These are phyloP conservation scores for Penicillium vulpinum DNA, from an alignment of 2,329 filamentous ascomycete species.

Conservation along the genomic window DNA sequence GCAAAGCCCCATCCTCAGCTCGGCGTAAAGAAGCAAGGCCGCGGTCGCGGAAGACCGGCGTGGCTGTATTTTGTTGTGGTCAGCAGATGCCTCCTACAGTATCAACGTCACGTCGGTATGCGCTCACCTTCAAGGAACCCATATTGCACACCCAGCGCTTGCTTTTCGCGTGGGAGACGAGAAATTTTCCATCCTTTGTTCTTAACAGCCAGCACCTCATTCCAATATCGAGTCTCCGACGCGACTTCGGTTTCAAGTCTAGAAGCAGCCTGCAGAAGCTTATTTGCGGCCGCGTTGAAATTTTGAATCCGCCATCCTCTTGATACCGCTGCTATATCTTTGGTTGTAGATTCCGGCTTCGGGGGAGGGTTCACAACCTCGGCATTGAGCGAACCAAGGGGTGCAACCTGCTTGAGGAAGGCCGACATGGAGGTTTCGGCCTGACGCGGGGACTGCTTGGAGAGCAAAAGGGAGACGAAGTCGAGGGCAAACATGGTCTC, in stretches of 20 bases:
- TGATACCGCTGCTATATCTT: conserved; percentile 56
- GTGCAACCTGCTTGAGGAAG: conserved; percentile 67
- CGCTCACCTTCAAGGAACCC: conserved; percentile 74
- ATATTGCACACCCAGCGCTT: conserved; percentile 80
- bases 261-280: conserved; percentile 69
- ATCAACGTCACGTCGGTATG: background rate
- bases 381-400: conserved; percentile 71
- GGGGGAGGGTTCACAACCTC: conserved; percentile 65
- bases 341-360: conserved; percentile 55
- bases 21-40: conserved; percentile 80
- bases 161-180: conserved; percentile 69
- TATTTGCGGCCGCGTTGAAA: conserved; percentile 71
- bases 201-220: conserved; percentile 76
- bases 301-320: conserved; percentile 76
- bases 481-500: conserved; percentile 68
- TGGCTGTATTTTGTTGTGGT: conserved; percentile 44
- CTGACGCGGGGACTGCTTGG: conserved; percentile 73
- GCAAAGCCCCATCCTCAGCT: conserved; percentile 70
- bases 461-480: conserved; percentile 77
- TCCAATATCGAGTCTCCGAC: conserved; percentile 85
- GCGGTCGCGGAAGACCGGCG: conserved; percentile 61
- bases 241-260: conserved; percentile 75
- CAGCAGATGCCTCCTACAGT: conserved; percentile 23
- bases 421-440: conserved; percentile 70
- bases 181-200: conserved; percentile 85